Base-by-base conservation (phyloP, 441 rosid genomes). In the Mallotus japonicus region DNA sequence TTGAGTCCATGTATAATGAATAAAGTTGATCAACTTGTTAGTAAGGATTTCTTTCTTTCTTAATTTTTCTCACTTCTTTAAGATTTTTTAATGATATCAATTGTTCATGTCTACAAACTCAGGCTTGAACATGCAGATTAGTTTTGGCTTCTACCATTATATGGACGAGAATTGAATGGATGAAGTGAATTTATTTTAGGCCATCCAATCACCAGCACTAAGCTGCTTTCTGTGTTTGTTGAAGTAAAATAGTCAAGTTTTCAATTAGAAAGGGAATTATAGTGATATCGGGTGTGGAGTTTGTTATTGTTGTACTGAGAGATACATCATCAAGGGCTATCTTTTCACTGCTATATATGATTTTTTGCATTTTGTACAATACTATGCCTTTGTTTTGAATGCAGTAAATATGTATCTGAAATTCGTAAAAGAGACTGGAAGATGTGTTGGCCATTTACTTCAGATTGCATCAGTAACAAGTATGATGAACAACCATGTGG, bases 321-420 rank as follows among this genome's bases (percentile, higher is more conserved):
- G 19, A 24, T 71, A 49, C 12, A 19, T 19, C 42, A 0, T 51
- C 3, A 15, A 22, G 53, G 8, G 50, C 20, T 71, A 22, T 61
- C 22, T 22, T 70, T 16, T 63, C 32, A 44, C n/a, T 74, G 57
- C 65, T 74, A 2, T 58, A 65, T 47, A 56, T 14, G 66, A 46
- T 40, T 50, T 58, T 62, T 20, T 68, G 13, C 47, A 47, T 42
- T 69, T 59, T 66, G 50, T 62, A 19, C 32, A 49, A 61, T 57
- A 50, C 10, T 64, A n/a, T 62, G 19, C 67, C 65, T 53, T 40
- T 73, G 49, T 61, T 50, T 53, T 77, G 70, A 75, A 42, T 85
- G 89, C 92, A 95, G 99, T 65, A 89, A 87, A 63, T 89, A 78
- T 87, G 99, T 88, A 67, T 87, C 98, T 72, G 88, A 89, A 82